A percentile compares a stretch with the other conserved stretches of the same genome.
phyloP scores from a whole-genome alignment of 805 yeast species.

The Starmera pachycereana region DNA sequence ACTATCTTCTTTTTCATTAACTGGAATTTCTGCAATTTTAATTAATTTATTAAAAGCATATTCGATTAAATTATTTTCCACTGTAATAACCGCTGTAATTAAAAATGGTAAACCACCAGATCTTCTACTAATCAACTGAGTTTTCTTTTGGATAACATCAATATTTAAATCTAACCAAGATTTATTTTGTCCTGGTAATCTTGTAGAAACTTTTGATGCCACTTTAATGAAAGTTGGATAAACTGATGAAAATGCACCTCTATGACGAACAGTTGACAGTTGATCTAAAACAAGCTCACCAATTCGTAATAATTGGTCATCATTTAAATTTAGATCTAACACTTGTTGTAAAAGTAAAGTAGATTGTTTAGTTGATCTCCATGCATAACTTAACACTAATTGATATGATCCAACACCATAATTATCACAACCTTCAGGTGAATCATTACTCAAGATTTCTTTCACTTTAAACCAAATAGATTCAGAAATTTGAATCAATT shows the following conservation, averaged over 20 bases:
- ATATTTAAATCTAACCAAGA: slow-evolving; percentile 55
- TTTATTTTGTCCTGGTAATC: slow-evolving; percentile 30
- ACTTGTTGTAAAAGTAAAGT: slow-evolving; percentile 41
- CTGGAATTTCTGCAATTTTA: slow-evolving; percentile 43
- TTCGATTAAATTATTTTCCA: slow-evolving; percentile 29
- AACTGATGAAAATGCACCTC: slow-evolving; percentile 88
- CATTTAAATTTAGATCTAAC: slow-evolving; percentile 20
- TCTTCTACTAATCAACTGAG: slow-evolving; percentile 73
- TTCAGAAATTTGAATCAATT: slow-evolving; percentile 12
- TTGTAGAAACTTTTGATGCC: slow-evolving; percentile 44
- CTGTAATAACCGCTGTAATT: slow-evolving; percentile 59
- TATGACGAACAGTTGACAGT: slow-evolving; percentile 65
- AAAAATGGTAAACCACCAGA: slow-evolving; percentile 89
- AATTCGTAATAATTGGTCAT: slow-evolving; percentile 17
- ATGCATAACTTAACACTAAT: slow-evolving; percentile 53
- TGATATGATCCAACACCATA: slow-evolving; percentile 33
- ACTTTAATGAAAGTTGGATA: slow-evolving; percentile 69
- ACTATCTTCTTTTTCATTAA: slow-evolving; percentile 33
- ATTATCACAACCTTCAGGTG: slow-evolving; percentile 56
- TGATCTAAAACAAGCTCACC: slow-evolving; percentile 57
- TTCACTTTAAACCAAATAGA: slow-evolving; percentile 25
- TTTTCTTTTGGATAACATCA: slow-evolving; percentile 36
- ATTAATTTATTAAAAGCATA: slow-evolving; percentile 42
- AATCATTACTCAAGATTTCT: slow-evolving; percentile 49
- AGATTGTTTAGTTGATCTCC: slow-evolving; percentile 79